These are phyloP conservation scores for Chlorokybus atmophyticus DNA, from an alignment of 139 green algal genomes.

Conservation along the genomic window DNA sequence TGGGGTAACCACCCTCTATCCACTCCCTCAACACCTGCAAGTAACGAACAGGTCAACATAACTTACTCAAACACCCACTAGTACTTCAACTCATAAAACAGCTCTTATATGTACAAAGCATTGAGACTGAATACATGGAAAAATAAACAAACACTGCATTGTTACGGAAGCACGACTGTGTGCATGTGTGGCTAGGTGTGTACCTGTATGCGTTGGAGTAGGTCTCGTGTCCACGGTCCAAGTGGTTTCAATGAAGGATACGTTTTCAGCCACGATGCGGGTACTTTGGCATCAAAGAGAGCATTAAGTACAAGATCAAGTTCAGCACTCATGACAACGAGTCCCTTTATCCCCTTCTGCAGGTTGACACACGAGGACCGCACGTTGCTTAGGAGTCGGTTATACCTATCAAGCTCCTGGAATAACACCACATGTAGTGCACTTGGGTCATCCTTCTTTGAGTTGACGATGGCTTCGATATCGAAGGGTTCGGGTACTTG, in stretches of 20 bases:
- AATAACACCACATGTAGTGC: conserved; percentile 74
- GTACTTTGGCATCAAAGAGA: conserved; percentile 46
- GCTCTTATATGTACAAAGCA: too few relatives aligned
- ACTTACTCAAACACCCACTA: too few relatives aligned
- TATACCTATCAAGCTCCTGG: conserved; percentile 80
- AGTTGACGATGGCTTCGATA: conserved; percentile 58
- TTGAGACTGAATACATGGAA: too few relatives aligned
- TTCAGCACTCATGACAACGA: conserved; percentile 70
- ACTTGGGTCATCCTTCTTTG: conserved; percentile 55
- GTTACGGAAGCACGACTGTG: too few relatives aligned
- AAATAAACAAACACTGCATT: too few relatives aligned
- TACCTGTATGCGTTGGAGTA: conserved; percentile 59
- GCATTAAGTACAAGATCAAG: conserved; percentile 61
- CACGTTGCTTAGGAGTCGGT: conserved; percentile 52
- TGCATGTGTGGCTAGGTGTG: too few relatives aligned
- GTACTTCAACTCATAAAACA: too few relatives aligned
- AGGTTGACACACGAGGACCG: conserved; percentile 7
- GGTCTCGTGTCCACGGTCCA: conserved; percentile 60
- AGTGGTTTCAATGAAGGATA: conserved; percentile 72
- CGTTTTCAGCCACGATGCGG: conserved; percentile 48
- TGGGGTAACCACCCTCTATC: conserved; percentile 51
- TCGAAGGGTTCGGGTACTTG: conserved; percentile 54
- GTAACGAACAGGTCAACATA: too few relatives aligned
- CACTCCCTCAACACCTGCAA: conserved; percentile 55
- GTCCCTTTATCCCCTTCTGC: conserved; percentile 59